Evolutionary conservation across 2,329 filamentous ascomycete species (phyloP).

Genomic region (Botrytis squamosa): DNA sequence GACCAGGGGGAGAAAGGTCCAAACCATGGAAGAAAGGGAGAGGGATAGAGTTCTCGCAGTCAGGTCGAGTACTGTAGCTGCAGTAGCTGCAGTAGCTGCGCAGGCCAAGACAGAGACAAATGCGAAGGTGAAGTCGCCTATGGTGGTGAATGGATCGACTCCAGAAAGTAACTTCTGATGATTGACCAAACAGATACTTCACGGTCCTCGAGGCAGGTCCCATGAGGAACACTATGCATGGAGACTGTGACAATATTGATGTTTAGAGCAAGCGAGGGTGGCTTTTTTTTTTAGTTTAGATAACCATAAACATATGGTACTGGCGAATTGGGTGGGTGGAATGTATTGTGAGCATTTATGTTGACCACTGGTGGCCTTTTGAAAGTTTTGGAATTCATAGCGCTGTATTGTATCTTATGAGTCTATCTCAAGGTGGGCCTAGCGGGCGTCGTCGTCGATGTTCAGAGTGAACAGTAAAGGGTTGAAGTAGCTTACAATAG

Average conservation of each 20-base stretch:
- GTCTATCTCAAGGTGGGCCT: background rate
- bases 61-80: background rate
- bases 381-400: background rate
- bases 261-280: background rate
- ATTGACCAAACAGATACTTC: background rate
- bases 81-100: background rate
- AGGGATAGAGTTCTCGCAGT: background rate
- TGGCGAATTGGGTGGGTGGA: no score
- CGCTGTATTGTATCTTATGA: background rate
- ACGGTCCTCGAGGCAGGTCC: background rate
- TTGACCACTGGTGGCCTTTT: background rate
- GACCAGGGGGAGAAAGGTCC: no score
- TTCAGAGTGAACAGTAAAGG: background rate
- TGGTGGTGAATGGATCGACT: slow-evolving; percentile 20
- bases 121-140: background rate
- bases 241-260: background rate
- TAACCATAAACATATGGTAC: background rate
- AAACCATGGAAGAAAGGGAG: background rate
- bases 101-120: background rate
- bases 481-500: background rate
- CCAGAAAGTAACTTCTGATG: background rate
- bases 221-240: background rate
- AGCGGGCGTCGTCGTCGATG: background rate
- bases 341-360: background rate
- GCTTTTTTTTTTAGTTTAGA: background rate